A percentile compares a stretch with the other conserved stretches of the same genome.
Evolutionary conservation across 805 yeast species (phyloP).

Genomic region (Isabelozyma pseudorhagii): DNA sequence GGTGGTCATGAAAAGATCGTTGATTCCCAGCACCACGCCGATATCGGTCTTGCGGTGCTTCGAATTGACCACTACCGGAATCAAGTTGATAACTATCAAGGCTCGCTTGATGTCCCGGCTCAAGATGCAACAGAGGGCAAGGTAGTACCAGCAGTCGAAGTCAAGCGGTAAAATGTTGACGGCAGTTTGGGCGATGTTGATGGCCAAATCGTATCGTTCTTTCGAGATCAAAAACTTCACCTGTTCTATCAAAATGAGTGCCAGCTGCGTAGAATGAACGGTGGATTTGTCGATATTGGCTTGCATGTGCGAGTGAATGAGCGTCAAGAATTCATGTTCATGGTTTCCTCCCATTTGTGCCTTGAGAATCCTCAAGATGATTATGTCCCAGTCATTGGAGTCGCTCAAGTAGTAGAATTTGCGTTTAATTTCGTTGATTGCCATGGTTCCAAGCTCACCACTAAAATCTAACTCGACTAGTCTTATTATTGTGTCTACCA

Average conservation of each 20-base stretch:
- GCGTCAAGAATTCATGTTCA: constrained; percentile 18
- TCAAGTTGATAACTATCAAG: constrained; percentile 63
- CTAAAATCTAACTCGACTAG: constrained; percentile 39
- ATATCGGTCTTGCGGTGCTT: constrained; percentile 30
- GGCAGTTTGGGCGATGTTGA: constrained; percentile 55
- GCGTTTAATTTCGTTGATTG: constrained; percentile 35
- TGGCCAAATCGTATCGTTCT: constrained; percentile 52
- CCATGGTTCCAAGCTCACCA: constrained; percentile 20
- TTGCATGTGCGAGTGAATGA: constrained; percentile 17
- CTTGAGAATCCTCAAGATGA: constrained; percentile 21
- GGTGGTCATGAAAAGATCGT: constrained; percentile 21
- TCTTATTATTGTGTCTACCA: constrained; percentile 50
- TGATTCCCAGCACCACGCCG: constrained; percentile 19
- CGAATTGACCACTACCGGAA: constrained; percentile 61
- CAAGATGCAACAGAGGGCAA: constrained; percentile 59
- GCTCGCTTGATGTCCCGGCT: constrained; percentile 57
- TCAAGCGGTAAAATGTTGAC: constrained; percentile 72
- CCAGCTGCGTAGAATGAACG: constrained; percentile 45
- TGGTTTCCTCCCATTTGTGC: constrained; percentile 17
- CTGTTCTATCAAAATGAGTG: constrained; percentile 58
- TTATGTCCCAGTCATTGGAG: constrained; percentile 19
- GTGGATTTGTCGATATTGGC: background rate
- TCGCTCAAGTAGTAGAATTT: background rate
- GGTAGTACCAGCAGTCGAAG: constrained; percentile 66
- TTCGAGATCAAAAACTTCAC: constrained; percentile 60